Evolutionary conservation across 1,284 basidiomycete genomes (phyloP), one percentile per base, ranked within the genome.

Genomic region (Cryptococcus hybrid): DNA sequence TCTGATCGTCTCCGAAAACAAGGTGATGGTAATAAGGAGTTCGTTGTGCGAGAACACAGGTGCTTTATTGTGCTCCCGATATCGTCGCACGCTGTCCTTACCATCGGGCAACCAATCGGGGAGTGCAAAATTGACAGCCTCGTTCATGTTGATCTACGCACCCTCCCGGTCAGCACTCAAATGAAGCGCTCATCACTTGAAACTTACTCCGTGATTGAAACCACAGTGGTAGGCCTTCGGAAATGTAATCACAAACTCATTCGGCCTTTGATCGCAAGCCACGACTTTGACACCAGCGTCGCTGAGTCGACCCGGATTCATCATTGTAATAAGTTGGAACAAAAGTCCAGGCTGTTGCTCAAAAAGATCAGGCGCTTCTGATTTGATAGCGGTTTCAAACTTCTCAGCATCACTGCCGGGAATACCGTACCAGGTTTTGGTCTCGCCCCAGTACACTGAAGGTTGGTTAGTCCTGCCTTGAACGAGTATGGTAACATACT

Each of bases 391-490:
- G 15, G 89, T 87, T 80, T 99, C 96, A 70, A 99, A 97, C 76
- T 91, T 92, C 67, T 92, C 90, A 34, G 95, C 93, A 67, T 96
- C 90, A 55, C 85, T 85, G 30, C 91, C 96, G 1, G 96, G 95
- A 46, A 99, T 89, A 56, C 95, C 95, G 79, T 99, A 99, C 96
- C 96, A 99, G 0, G 95, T 99, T 82, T 99, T 99, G 46, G 95
- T 97, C 75, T 97, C 95, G 39, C 96, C 95, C 90, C 92, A 97
- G 75, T 98, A 95, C 89, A 94, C 93, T 95, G 68, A 36, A 5
- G 18, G 7, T 9, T 76, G 57, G 24, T 63, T 65, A 74, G 69
- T 68, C 39, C 35, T 58, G 51, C n/a, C 13, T 9, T 35, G 8
- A 5, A 7, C 12, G 15, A 47, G 46, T 13, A 47, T 30, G 7